Conservation (phyloP, 768 basidiomycete species). For the Grammothele lineata region DNA sequence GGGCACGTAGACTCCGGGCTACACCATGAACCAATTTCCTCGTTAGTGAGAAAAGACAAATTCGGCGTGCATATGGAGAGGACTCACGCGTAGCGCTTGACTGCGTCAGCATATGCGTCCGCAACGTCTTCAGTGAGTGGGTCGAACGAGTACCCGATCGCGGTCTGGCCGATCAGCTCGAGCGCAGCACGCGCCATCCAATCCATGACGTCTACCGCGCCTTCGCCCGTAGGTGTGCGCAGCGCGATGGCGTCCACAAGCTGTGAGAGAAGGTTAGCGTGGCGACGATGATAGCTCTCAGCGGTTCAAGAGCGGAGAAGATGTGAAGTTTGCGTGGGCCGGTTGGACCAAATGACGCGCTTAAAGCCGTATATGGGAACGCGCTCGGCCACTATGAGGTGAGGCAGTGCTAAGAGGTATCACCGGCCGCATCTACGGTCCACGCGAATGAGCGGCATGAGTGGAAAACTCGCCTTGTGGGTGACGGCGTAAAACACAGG, state of each 20-base stretch:
- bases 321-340: background rate
- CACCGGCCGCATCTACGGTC: too few species aligned
- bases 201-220: constrained; percentile 19
- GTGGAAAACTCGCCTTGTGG: constrained; percentile 4
- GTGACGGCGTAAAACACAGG: constrained; percentile 16
- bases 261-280: background rate
- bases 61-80: too few species aligned
- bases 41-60: too few species aligned
- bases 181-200: constrained; percentile 26
- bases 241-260: too few species aligned
- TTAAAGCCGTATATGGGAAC: too few species aligned
- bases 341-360: too few species aligned
- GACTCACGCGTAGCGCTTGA: constrained; percentile 20
- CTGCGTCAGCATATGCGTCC: constrained; percentile 21
- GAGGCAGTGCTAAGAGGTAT: too few species aligned
- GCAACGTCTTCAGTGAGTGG: constrained; percentile 14
- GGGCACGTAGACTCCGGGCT: constrained; percentile 3
- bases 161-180: constrained; percentile 24
- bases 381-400: too few species aligned
- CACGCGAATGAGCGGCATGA: too few species aligned
- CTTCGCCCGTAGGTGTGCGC: background rate
- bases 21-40: too few species aligned
- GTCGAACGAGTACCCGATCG: constrained; percentile 24
- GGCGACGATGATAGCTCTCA: background rate
- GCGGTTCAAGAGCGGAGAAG: background rate